Evolutionary conservation across 768 basidiomycete genomes (phyloP), one percentile per base, ranked within the genome.

Genomic region (Tricholoma bakamatsutake): DNA sequence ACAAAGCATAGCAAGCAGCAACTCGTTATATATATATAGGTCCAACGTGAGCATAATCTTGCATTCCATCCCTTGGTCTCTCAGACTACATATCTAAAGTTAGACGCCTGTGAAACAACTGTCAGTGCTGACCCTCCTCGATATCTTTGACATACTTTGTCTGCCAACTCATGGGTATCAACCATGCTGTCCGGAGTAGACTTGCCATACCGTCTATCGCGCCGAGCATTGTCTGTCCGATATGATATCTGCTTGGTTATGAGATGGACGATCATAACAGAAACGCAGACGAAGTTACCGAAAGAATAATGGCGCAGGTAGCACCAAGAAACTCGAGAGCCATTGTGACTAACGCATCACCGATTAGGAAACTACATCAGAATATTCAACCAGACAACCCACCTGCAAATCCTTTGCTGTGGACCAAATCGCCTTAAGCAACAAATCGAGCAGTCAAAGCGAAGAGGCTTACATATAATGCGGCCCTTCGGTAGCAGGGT

Each of bases 151-250:
- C 74, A 28, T 57, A 86, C 87, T 73, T 82, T 75, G 62, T 89
- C 87, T 1, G 87, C 87, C 6, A 86, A 65, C 58, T 85, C 79
- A 27, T 76, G 73, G 0, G 84, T 87, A 61, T 89, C 80, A 17
- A 88, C 81, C 17, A 70, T 76, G 6, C 72, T 73, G 56, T 77
- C 69, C 7, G 68, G 69, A 50, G 73, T 67, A 1, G 77, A 78
- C 52, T 73, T 74, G 0, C 87, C 87, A 55, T 82, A 80, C 27
- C 70, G 56, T 43, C 66, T 69, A 61, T 88, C 76, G 39, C 87
- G 72, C 13, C 74, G 73, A 4, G 73, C 70, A 56, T 89, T 90
- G 28, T 88, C 86, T 62, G 68, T 60, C 39, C 81, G 80, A 61
- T 85, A 90, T 1, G 84, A 85, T 12, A 79, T 67, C 87, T 88